These are phyloP conservation scores for Saprolegnia diclina DNA, from an alignment of 352 stramenopile genomes.

Conservation along the genomic window DNA sequence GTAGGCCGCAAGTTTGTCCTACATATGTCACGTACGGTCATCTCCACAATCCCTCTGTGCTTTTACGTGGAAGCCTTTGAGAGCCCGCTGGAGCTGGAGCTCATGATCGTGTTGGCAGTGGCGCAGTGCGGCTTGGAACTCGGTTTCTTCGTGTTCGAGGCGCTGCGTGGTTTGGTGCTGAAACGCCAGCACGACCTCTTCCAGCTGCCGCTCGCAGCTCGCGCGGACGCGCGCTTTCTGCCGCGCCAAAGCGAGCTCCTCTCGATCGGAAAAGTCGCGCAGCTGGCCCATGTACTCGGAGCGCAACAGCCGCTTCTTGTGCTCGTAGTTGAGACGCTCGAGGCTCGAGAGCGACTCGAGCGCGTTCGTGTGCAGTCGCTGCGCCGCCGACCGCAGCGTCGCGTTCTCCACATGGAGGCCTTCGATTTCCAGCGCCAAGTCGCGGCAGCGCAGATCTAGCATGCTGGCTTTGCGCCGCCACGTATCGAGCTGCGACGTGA, in stretches of 20 bases:
- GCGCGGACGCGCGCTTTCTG: conserved; percentile 59
- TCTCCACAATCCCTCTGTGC: background rate
- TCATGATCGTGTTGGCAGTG: conserved; percentile 27
- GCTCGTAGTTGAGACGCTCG: conserved; percentile 63
- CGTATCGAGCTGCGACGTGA: conserved; percentile 43
- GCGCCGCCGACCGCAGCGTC: conserved; percentile 39
- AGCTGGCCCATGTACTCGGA: conserved; percentile 58
- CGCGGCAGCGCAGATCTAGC: conserved; percentile 44
- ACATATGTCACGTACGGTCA: conserved; percentile 1
- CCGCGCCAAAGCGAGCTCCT: conserved; percentile 55
- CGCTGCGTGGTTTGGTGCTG: conserved; percentile 50
- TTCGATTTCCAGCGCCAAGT: conserved; percentile 48
- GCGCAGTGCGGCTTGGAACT: conserved; percentile 24
- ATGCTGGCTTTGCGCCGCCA: conserved; percentile 36
- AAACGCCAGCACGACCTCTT: conserved; percentile 54
- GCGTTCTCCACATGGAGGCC: conserved; percentile 47
- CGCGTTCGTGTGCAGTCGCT: conserved; percentile 48
- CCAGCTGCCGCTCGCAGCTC: conserved; percentile 56
- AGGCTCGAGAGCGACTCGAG: conserved; percentile 46
- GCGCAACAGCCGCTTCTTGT: conserved; percentile 59
- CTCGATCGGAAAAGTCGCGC: conserved; percentile 59
- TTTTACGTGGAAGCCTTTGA: conserved; percentile 23
- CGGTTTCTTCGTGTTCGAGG: conserved; percentile 55
- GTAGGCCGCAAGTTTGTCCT: conserved; percentile 48
- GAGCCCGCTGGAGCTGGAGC: conserved; percentile 15